A percentile compares a stretch with the other conserved stretches of the same genome.
phyloP scores from a whole-genome alignment of 192 early-diverging fungal species.

The Coemansia sp. region DNA sequence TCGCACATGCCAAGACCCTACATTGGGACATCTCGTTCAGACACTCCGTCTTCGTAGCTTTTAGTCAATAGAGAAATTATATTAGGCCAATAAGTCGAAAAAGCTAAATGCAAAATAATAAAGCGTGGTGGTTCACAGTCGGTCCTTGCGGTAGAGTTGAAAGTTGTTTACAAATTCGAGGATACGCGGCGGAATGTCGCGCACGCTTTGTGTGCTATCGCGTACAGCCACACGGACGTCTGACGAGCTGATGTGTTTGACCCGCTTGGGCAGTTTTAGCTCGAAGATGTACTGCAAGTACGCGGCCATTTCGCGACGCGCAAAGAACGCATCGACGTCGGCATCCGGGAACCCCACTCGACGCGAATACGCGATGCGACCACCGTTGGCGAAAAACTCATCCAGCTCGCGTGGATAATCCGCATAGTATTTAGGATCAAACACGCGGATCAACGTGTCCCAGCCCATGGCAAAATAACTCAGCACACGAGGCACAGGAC shows the following conservation, averaged over 20 bases:
- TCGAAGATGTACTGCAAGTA: slow-evolving; percentile 38
- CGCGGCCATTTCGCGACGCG: slow-evolving; percentile 8
- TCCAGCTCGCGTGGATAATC: slow-evolving; percentile 51
- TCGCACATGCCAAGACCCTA: too few species aligned
- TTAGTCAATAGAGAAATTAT: too few species aligned
- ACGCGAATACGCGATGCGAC: slow-evolving; percentile 44
- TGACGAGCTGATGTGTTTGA: slow-evolving; percentile 47
- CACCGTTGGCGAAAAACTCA: slow-evolving; percentile 60
- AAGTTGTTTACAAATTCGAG: slow-evolving; percentile 43
- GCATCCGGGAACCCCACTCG: slow-evolving; percentile 31
- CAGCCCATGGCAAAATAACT: slow-evolving; percentile 75
- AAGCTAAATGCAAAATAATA: too few species aligned
- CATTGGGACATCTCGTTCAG: too few species aligned
- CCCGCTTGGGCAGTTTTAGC: slow-evolving; percentile 44
- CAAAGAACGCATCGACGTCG: slow-evolving; percentile 47
- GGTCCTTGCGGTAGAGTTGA: slow-evolving; percentile 27
- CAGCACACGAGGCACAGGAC: slow-evolving; percentile 13
- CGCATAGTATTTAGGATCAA: slow-evolving; percentile 73
- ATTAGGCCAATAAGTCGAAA: too few species aligned
- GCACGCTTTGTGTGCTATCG: slow-evolving; percentile 40
- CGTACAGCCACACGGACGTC: slow-evolving; percentile 35
- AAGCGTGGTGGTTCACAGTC: background rate
- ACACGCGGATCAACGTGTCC: slow-evolving; percentile 75
- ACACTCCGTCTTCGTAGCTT: too few species aligned
- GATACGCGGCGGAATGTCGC: slow-evolving; percentile 49